These are phyloP conservation scores for Sanghuangporus baumii DNA, from an alignment of 1,284 basidiomycete species.

Conservation along the genomic window DNA sequence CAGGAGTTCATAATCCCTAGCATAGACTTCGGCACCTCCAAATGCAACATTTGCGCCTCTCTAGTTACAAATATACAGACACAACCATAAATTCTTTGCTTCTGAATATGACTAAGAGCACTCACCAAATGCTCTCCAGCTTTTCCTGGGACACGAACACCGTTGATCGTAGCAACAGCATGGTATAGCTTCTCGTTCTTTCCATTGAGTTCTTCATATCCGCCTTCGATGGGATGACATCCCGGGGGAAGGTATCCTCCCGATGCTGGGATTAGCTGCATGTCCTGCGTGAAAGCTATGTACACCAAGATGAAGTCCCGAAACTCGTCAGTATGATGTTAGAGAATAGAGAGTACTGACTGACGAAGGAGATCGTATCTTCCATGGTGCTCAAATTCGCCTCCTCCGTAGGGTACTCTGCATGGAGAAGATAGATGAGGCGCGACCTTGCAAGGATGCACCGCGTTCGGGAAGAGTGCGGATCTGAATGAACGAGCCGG, in stretches of 20 bases:
- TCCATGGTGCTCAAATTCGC: slow-evolving; percentile 52
- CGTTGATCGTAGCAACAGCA: slow-evolving; percentile 42
- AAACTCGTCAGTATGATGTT: background rate
- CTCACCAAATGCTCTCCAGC: slow-evolving; percentile 62
- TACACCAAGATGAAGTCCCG: background rate
- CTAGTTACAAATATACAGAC: slow-evolving; percentile 24
- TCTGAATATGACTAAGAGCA: slow-evolving; percentile 22
- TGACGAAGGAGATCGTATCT: slow-evolving; percentile 34
- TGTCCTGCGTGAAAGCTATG: slow-evolving; percentile 48
- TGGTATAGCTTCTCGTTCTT: slow-evolving; percentile 42
- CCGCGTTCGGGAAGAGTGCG: slow-evolving; percentile 49
- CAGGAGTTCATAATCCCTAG: slow-evolving; percentile 53
- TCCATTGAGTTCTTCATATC: slow-evolving; percentile 36
- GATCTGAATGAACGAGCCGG: background rate
- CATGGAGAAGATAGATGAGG: slow-evolving; percentile 43
- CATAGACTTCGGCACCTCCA: slow-evolving; percentile 35
- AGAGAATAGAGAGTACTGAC: background rate
- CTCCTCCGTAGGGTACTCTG: slow-evolving; percentile 58
- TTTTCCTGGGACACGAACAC: slow-evolving; percentile 63
- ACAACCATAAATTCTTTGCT: slow-evolving; percentile 21
- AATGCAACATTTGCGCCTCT: slow-evolving; percentile 38
- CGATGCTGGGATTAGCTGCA: slow-evolving; percentile 65
- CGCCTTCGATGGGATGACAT: slow-evolving; percentile 36
- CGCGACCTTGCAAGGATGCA: slow-evolving; percentile 77
- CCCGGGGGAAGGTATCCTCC: slow-evolving; percentile 51